Evolutionary conservation across 306 rosid genomes (phyloP), one percentile per base, ranked within the genome.

Genomic region (Prunus padus): DNA sequence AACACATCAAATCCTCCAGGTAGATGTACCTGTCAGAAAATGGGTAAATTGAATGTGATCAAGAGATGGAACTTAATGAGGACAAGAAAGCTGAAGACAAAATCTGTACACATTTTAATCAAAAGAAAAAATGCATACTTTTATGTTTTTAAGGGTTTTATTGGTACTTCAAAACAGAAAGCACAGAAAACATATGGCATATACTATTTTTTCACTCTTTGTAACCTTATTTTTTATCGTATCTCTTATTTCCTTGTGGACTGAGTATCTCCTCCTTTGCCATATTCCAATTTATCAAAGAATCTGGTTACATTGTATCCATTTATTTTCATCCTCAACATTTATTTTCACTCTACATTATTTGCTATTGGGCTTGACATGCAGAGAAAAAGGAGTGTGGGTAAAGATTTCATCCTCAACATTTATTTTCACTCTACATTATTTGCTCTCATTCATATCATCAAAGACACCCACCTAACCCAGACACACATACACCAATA

Each of bases 1-100:
- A 93, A 46, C 96, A 89, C 93, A 82, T 72, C 63, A 93, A 85
- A 67, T 93, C 98, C 22, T 86, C 93, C 8, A 74, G 31, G 79
- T 76, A 56, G 57, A 93, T 86, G 75, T 26, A 82, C 84, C 98
- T 93, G 63, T 2, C 73, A 75, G 68, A 22, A 69, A 65, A 23
- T n/a, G 31, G 28, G 23, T 18, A 30, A 40, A 37, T 9, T 2
- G 19, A 71, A 57, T 64, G 50, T 8, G 37, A 57, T 73, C 11
- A 10, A 54, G 68, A 8, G 16, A 7, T 57, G 11, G 72, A 26
- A 62, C 23, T 44, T 28, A 50, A 57, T 20, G 19, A 46, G 52
- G 20, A 52, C 56, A 4, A 46, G 9, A 37, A 10, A 56, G 11
- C 20, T 26, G 16, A 33, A 50, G 44, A 15, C 0, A 44, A 51